phyloP scores from a whole-genome alignment of 78 protist species.

The Dictyostelium capitatum region DNA sequence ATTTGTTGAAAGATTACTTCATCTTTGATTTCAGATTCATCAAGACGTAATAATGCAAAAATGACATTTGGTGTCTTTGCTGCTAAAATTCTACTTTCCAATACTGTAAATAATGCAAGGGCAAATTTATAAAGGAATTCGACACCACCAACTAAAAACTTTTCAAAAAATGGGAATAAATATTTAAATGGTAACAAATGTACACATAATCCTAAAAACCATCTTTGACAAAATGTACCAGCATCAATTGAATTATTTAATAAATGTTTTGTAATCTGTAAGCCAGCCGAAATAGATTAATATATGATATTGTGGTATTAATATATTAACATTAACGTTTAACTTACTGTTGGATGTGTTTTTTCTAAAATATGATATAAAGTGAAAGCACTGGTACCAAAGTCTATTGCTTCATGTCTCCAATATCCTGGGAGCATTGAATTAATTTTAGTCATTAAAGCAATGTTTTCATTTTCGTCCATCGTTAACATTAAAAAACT shows the following conservation, averaged over 20 bases:
- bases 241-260: conserved; percentile 31
- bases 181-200: conserved; percentile 64
- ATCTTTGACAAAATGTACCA: conserved; percentile 55
- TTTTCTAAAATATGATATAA: conserved; percentile 26
- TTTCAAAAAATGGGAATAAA: conserved; percentile 32
- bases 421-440: conserved; percentile 68
- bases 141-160: conserved; percentile 43
- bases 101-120: conserved; percentile 1
- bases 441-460: conserved; percentile 32
- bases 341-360: conserved; percentile 13
- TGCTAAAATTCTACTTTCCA: conserved; percentile 1
- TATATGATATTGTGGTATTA: neutral
- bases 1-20: neutral
- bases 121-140: conserved; percentile 27
- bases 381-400: conserved; percentile 47
- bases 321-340: too few species aligned
- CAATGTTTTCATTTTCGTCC: conserved; percentile 41
- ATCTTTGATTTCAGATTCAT: neutral
- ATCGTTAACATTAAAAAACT: conserved; percentile 49
- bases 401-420: conserved; percentile 52
- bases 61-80: conserved; percentile 10
- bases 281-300: too few species aligned
- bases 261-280: conserved; percentile 26
- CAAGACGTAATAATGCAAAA: conserved; percentile 11
- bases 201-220: conserved; percentile 65